Conservation (phyloP, 176 grass and related monocot species). For the Lolium perenne region DNA sequence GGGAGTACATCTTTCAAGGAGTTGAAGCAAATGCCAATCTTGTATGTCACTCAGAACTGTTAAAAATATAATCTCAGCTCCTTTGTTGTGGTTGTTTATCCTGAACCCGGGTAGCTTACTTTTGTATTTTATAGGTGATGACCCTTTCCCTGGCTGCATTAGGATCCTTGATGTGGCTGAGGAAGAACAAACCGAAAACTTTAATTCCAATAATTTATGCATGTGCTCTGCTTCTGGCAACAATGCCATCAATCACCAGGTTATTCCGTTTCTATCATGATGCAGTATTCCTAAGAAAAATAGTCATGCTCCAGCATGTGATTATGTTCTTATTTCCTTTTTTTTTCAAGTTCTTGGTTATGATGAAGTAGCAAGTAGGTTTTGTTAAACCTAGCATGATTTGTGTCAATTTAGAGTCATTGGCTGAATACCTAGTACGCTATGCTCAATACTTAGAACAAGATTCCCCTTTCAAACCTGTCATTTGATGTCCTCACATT, state of each 20-base stretch:
- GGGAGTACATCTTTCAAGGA: conserved; percentile 98
- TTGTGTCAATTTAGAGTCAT: conserved; percentile 12
- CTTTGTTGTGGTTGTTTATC: conserved; percentile 27
- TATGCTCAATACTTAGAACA: conserved; percentile 20
- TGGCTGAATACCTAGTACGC: background rate
- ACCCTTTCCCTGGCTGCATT: conserved; percentile 90
- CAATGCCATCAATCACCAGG: conserved; percentile 98
- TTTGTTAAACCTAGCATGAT: background rate
- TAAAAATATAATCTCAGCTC: conserved; percentile 28
- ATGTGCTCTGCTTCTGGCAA: conserved; percentile 89
- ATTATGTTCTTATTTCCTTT: conserved; percentile 30
- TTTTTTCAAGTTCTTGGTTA: conserved; percentile 2
- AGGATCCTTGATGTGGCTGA: conserved; percentile 98
- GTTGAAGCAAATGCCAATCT: conserved; percentile 98
- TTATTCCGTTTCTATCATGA: conserved; percentile 35
- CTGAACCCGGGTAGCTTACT: conserved; percentile 17
- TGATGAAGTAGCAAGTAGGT: conserved; percentile 24
- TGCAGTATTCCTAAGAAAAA: background rate
- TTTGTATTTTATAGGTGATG: conserved; percentile 69
- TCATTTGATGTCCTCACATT: background rate
- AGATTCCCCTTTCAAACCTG: background rate
- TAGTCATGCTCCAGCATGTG: conserved; percentile 13
- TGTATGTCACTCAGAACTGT: conserved; percentile 54
- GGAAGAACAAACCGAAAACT: conserved; percentile 96
- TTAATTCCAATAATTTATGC: conserved; percentile 95